Evolutionary conservation across 2,329 filamentous ascomycete species (phyloP), one percentile per base, ranked within the genome.

Genomic region (Lasiodiplodia sp.): DNA sequence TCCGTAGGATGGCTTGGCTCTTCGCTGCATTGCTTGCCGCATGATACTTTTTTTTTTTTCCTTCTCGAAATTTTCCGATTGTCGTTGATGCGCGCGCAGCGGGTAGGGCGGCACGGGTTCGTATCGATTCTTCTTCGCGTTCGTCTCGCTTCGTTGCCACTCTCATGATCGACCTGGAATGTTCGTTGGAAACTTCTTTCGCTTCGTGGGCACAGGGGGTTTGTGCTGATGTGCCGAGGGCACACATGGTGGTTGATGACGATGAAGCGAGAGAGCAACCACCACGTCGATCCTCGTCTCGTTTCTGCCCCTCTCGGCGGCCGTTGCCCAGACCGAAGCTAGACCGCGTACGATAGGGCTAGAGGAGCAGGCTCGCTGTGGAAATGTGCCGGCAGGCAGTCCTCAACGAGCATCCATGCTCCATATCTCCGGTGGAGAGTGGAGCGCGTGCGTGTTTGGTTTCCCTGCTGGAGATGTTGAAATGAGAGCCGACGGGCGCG

Each of bases 161-260:
- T 63, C 10, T 37, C 28, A 40, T 52, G n/a, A 18, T 11, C 47
- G 21, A 21, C 40, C 11, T 38, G 47, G 60, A 64, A 64, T 38
- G 44, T 64, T 64, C 47, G 37, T 52, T 52, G 47, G 58, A 64
- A 64, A 52, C 14, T 64, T 64, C 60, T 64, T n/a, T 64, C 60
- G 47, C 44, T 52, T 52, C 44, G 40, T 40, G 12, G 38, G 38
- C 40, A 44, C 40, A 18, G 38, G 25, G n/a, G 10, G 58, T 14
- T 31, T 31, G 58, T n/a, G 60, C n/a, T 44, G 14, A 23, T 12
- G 23, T 28, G 58, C 44, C 14, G n/a, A 8, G 57, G 57, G 57
- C 31, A n/a, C 21, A 16, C 51, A 47, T 60, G 57, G 57, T 47
- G 57, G 55, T 58, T 40, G 18, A 47, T 21, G 57, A 28, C 23